Percentiles rank a stretch among this genome's conserved stretches.
phyloP scores from a whole-genome alignment of 495 filamentous ascomycete species.

The Penicillium nucicola region DNA sequence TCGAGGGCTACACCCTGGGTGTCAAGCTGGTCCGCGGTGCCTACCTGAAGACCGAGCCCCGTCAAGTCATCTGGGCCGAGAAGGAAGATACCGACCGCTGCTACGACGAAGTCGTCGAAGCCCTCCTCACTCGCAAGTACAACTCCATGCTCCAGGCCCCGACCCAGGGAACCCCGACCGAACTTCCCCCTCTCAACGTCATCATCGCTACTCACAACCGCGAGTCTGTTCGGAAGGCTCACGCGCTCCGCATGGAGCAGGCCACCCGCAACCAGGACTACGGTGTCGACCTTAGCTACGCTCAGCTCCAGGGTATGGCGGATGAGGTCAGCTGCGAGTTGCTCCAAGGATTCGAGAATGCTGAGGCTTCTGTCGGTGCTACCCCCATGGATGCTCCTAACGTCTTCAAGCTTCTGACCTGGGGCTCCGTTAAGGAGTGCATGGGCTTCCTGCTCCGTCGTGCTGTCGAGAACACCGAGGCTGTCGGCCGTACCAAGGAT shows the following conservation, averaged over 20 bases:
- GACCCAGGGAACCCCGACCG: conserved; percentile 20
- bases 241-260: conserved; percentile 54
- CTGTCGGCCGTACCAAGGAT: conserved; percentile 71
- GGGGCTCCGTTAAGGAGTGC: conserved; percentile 89
- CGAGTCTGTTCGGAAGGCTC: conserved; percentile 71
- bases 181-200: conserved; percentile 63
- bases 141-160: conserved; percentile 46
- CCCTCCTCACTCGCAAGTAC: conserved; percentile 55
- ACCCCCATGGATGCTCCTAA: conserved; percentile 46
- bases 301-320: conserved; percentile 95
- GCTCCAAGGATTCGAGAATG: conserved; percentile 51
- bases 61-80: conserved; percentile 71
- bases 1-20: conserved; percentile 74
- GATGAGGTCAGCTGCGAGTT: conserved; percentile 89
- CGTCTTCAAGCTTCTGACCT: conserved; percentile 87
- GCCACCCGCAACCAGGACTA: conserved; percentile 34
- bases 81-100: conserved; percentile 76
- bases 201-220: conserved; percentile 92
- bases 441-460: conserved; percentile 86
- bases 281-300: conserved; percentile 69
- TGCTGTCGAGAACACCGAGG: conserved; percentile 89
- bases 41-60: conserved; percentile 78
- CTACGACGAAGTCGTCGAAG: conserved; percentile 61
- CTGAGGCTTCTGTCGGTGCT: conserved; percentile 17
- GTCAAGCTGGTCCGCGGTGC: conserved; percentile 92